Evolutionary conservation across 2,329 filamentous ascomycete species (phyloP).

Genomic region (Chaetomium sp.): DNA sequence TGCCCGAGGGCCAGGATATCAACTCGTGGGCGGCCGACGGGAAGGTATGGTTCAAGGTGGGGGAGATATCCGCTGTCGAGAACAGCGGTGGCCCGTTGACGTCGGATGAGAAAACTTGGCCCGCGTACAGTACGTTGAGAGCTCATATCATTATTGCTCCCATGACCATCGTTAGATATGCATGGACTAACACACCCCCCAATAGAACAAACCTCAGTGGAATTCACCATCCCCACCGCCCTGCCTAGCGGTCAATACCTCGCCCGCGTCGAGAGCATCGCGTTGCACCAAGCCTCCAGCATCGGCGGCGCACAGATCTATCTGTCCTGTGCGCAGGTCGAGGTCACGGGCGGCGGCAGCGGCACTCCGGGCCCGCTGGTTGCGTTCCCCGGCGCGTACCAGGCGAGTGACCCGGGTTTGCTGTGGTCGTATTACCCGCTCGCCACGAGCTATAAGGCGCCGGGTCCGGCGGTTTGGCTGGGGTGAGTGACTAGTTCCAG

Average conservation of each 20-base stretch:
- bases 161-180: too few species aligned
- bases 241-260: constrained; percentile 33
- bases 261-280: constrained; percentile 41
- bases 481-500: background rate
- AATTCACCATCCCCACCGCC: constrained; percentile 31
- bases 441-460: constrained; percentile 17
- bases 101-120: constrained; percentile 7
- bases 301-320: constrained; percentile 40
- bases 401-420: constrained; percentile 6
- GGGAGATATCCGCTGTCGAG: constrained; percentile 19
- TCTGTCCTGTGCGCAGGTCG: constrained; percentile 39
- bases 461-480: constrained; percentile 15
- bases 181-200: too few species aligned
- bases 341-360: constrained; percentile 38
- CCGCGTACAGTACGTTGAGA: constrained; percentile 13
- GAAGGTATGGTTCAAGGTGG: constrained; percentile 30
- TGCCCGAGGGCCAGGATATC: constrained; percentile 25
- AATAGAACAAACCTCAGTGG: too few species aligned
- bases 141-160: too few species aligned
- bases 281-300: constrained; percentile 34
- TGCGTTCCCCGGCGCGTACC: constrained; percentile 10
- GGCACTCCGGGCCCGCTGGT: constrained; percentile 28
- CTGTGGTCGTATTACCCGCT: constrained; percentile 17
- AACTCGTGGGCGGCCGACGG: constrained; percentile 27
- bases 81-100: constrained; percentile 4